These are phyloP conservation scores for Botrytis fragariae DNA, from an alignment of 2,329 filamentous ascomycete genomes.

Conservation along the genomic window DNA sequence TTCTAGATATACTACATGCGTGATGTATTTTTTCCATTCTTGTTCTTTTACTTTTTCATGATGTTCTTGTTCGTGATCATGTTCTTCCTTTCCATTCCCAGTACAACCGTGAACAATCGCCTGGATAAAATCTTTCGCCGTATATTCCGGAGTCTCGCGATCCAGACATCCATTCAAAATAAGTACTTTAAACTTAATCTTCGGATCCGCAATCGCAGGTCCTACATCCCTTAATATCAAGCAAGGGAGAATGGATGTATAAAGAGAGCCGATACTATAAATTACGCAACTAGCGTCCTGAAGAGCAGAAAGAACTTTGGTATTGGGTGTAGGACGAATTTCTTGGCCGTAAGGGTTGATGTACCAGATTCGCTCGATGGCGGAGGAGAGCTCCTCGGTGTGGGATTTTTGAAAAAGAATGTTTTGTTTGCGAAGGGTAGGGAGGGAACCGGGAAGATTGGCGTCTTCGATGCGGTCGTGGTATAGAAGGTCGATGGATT, in stretches of 20 bases:
- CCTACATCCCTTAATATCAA: conserved; percentile 77
- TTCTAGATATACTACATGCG: conserved; percentile 79
- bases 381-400: conserved; percentile 71
- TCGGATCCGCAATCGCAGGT: conserved; percentile 51
- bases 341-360: conserved; percentile 99
- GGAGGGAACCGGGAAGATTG: conserved; percentile 76
- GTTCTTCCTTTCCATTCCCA: conserved; percentile 28
- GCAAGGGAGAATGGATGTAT: conserved; percentile 83
- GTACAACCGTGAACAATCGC: conserved; percentile 71
- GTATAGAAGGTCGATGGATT: conserved; percentile 46
- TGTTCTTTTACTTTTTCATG: conserved; percentile 29
- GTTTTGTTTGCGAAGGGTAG: conserved; percentile 74
- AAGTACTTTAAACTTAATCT: conserved; percentile 59
- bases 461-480: conserved; percentile 74
- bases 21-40: conserved; percentile 69
- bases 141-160: conserved; percentile 78
- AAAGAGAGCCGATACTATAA: conserved; percentile 92
- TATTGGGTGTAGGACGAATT: conserved; percentile 80
- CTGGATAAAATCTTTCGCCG: conserved; percentile 76
- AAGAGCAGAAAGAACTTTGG: conserved; percentile 72
- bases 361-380: conserved; percentile 87
- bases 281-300: conserved; percentile 65
- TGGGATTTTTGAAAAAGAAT: conserved; percentile 76
- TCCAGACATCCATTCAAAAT: conserved; percentile 79
- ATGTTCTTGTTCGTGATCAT: conserved; percentile 27